Conservation (phyloP, 2,329 filamentous ascomycete genomes). For the Epichloe gansuensis region DNA sequence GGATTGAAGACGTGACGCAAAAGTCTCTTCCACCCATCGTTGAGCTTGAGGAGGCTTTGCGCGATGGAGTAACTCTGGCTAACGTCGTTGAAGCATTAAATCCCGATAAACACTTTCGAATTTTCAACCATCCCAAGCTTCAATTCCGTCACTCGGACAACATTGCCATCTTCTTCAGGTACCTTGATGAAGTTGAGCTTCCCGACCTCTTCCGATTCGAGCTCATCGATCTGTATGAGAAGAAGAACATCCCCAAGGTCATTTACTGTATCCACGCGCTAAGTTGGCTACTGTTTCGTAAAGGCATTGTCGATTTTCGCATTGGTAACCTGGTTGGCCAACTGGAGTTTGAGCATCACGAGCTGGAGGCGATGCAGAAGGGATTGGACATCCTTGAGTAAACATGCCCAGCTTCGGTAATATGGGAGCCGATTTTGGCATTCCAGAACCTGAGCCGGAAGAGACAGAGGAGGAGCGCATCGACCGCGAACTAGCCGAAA, state of each 20-base stretch:
- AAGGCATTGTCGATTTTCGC: slow-evolving; percentile 87
- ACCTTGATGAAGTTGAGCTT: slow-evolving; percentile 80
- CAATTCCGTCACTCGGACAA: slow-evolving; percentile 97
- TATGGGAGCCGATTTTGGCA: slow-evolving; percentile 91
- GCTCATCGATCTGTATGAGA: slow-evolving; percentile 94
- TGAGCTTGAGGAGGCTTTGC: slow-evolving; percentile 80
- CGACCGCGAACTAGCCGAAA: slow-evolving; percentile 67
- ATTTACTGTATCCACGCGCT: slow-evolving; percentile 97
- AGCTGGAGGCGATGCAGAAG: slow-evolving; percentile 92
- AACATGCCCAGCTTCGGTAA: slow-evolving; percentile 97
- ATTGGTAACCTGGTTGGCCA: slow-evolving; percentile 96
- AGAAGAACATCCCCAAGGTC: slow-evolving; percentile 98
- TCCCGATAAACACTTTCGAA: slow-evolving; percentile 61
- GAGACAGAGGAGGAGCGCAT: slow-evolving; percentile 88
- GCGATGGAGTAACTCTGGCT: slow-evolving; percentile 87
- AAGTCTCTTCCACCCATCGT: slow-evolving; percentile 83
- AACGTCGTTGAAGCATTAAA: slow-evolving; percentile 87
- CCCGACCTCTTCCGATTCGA: slow-evolving; percentile 96
- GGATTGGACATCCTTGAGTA: slow-evolving; percentile 85
- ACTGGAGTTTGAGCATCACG: slow-evolving; percentile 93
- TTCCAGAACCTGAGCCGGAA: slow-evolving; percentile 61
- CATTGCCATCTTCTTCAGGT: slow-evolving; percentile 90
- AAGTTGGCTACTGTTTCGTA: slow-evolving; percentile 92
- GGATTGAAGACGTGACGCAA: slow-evolving; percentile 88
- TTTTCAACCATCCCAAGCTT: slow-evolving; percentile 74